Evolutionary conservation across 2,329 filamentous ascomycete genomes (phyloP).

Genomic region (Parasarocladium wereldwijsianum): DNA sequence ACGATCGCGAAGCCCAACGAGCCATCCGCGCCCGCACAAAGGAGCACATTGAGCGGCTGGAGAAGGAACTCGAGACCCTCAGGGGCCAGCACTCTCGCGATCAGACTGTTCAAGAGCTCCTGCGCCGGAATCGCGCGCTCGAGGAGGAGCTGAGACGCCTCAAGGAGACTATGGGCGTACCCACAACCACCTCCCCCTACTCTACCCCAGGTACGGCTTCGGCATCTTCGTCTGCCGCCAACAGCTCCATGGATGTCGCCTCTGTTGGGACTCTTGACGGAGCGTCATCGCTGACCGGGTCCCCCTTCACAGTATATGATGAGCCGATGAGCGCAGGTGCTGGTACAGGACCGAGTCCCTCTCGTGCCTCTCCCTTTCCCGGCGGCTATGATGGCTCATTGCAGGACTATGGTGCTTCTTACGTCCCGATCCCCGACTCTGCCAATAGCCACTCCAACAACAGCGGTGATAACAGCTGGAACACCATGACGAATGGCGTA

Average conservation of each 20-base stretch:
- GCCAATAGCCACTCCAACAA: slow-evolving; percentile 24
- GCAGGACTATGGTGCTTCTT: slow-evolving; percentile 24
- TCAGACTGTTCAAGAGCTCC: slow-evolving; percentile 34
- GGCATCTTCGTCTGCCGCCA: slow-evolving; percentile 3
- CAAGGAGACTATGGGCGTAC: slow-evolving; percentile 28
- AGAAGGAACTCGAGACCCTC: slow-evolving; percentile 61
- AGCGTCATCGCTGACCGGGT: slow-evolving; percentile 5
- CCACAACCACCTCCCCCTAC: slow-evolving; percentile 24
- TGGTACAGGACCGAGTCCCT: slow-evolving; percentile 24
- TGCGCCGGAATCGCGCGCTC: slow-evolving; percentile 36
- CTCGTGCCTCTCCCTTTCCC: slow-evolving; percentile 29
- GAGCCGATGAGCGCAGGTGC: slow-evolving; percentile 23
- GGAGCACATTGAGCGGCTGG: slow-evolving; percentile 67
- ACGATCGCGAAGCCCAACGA: slow-evolving; percentile 81
- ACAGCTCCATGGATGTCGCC: slow-evolving; percentile 7
- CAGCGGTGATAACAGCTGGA: slow-evolving; percentile 30
- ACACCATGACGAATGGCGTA: slow-evolving; percentile 26
- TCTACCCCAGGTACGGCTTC: slow-evolving; percentile 22
- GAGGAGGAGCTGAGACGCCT: slow-evolving; percentile 35
- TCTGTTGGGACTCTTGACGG: slow-evolving; percentile 2
- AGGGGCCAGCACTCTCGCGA: slow-evolving; percentile 32
- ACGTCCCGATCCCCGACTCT: slow-evolving; percentile 14
- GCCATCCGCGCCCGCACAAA: slow-evolving; percentile 79
- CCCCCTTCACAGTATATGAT: slow-evolving; percentile 21
- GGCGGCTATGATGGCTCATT: slow-evolving; percentile 22